Conservation (phyloP, 2,329 filamentous ascomycete species). For the Pyrenochaeta sp. region DNA sequence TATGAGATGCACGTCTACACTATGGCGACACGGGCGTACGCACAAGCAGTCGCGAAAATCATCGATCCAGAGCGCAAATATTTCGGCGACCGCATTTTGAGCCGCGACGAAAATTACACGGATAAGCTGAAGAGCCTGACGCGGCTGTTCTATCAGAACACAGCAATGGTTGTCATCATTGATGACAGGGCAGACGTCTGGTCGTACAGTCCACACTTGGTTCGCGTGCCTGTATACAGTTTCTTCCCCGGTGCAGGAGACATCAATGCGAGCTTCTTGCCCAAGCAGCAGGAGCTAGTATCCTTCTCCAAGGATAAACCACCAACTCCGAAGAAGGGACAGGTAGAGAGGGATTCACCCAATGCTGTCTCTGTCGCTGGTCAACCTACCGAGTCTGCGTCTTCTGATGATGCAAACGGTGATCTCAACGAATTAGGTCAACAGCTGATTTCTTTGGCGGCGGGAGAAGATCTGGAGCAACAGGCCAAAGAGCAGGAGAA, state of each 20-base stretch:
- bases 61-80: slow-evolving; percentile 89
- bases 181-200: slow-evolving; percentile 97
- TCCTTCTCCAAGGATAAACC: slow-evolving; percentile 32
- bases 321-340: slow-evolving; percentile 22
- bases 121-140: slow-evolving; percentile 90
- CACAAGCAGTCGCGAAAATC: slow-evolving; percentile 87
- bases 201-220: slow-evolving; percentile 90
- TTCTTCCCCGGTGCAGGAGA: slow-evolving; percentile 98
- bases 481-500: slow-evolving; percentile 89
- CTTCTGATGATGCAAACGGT: slow-evolving; percentile 45
- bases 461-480: slow-evolving; percentile 74
- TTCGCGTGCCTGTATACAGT: slow-evolving; percentile 94
- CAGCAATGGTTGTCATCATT: slow-evolving; percentile 99
- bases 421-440: slow-evolving; percentile 73
- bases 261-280: slow-evolving; percentile 97
- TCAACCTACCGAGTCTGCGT: slow-evolving; percentile 28
- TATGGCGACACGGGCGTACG: slow-evolving; percentile 98
- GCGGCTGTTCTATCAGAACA: slow-evolving; percentile 92
- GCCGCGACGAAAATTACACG: slow-evolving; percentile 95
- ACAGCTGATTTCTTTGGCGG: slow-evolving; percentile 77
- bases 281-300: slow-evolving; percentile 67
- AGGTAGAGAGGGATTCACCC: slow-evolving; percentile 23
- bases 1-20: slow-evolving; percentile 99
- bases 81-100: slow-evolving; percentile 94
- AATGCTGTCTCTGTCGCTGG: slow-evolving; percentile 26